Percentiles rank a stretch among this genome's conserved stretches.
Evolutionary conservation across 2,329 filamentous ascomycete species (phyloP).

Genomic region (Aquanectria penicillioides): DNA sequence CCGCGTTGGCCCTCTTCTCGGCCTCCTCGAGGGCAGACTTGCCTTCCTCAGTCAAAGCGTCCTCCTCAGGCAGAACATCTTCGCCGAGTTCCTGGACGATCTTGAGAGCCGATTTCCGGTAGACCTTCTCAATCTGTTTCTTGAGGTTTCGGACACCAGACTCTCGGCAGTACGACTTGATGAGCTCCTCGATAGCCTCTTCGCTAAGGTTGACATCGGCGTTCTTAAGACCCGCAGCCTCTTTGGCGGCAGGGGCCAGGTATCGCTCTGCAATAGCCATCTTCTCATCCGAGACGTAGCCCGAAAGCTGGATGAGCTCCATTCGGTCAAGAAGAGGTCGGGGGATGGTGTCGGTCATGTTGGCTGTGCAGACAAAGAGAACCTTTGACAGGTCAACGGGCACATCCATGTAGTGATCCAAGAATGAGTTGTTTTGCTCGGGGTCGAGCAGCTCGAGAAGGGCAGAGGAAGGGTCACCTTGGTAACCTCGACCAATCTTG

Average conservation of each 20-base stretch:
- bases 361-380: slow-evolving; percentile 97
- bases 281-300: slow-evolving; percentile 98
- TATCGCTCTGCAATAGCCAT: slow-evolving; percentile 97
- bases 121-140: slow-evolving; percentile 99
- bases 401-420: slow-evolving; percentile 99
- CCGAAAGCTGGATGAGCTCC: slow-evolving; percentile 96
- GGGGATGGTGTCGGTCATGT: slow-evolving; percentile 98
- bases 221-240: slow-evolving; percentile 87
- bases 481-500: slow-evolving; percentile 96
- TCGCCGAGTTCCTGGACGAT: slow-evolving; percentile 96
- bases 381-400: slow-evolving; percentile 98
- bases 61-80: slow-evolving; percentile 80
- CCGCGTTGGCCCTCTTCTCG: slow-evolving; percentile 73
- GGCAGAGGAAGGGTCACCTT: slow-evolving; percentile 95
- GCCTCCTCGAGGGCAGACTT: slow-evolving; percentile 79
- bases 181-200: slow-evolving; percentile 92
- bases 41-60: slow-evolving; percentile 85
- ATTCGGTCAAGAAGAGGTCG: slow-evolving; percentile 93
- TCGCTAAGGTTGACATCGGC: slow-evolving; percentile 89
- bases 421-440: slow-evolving; percentile 96
- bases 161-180: slow-evolving; percentile 98
- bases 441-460: slow-evolving; percentile 93
- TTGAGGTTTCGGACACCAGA: slow-evolving; percentile 97
- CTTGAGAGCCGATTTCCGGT: slow-evolving; percentile 95
- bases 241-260: slow-evolving; percentile 92